Conservation (phyloP, 163 green algal genomes). For the Coccomyxa subellipsoidea region DNA sequence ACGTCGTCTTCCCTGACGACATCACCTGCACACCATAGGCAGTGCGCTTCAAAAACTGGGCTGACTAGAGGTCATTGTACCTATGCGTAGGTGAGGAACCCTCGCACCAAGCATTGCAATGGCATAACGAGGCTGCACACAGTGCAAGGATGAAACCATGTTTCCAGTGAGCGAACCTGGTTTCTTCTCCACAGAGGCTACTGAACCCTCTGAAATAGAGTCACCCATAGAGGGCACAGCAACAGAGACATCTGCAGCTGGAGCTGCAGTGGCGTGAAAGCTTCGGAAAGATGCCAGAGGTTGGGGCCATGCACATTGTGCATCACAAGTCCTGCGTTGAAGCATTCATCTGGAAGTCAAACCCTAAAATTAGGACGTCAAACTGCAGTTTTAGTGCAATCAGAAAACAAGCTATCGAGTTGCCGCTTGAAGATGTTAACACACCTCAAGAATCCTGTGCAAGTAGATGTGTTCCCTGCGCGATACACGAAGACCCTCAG, state of each 20-base stretch:
- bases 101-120: no score
- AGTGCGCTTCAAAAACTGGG: no score
- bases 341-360: neutral
- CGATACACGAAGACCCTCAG: neutral
- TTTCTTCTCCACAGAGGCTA: slow-evolving; percentile 68
- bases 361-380: neutral
- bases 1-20: slow-evolving; percentile 80
- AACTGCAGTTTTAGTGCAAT: no score
- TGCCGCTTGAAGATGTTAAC: no score
- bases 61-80: no score
- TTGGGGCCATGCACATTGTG: neutral
- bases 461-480: neutral
- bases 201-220: slow-evolving; percentile 79
- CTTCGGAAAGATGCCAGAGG: neutral
- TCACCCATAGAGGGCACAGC: slow-evolving; percentile 87
- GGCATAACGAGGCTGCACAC: no score
- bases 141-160: no score
- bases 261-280: neutral
- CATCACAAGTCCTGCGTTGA: neutral
- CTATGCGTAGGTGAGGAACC: no score
- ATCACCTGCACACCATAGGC: slow-evolving; percentile 61
- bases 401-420: no score
- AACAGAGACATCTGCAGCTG: slow-evolving; percentile 21
- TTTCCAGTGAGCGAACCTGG: slow-evolving; percentile 37
- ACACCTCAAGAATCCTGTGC: neutral